Evolutionary conservation across 345 rosid species (phyloP).

Genomic region (Lagerstroemia speciosa): DNA sequence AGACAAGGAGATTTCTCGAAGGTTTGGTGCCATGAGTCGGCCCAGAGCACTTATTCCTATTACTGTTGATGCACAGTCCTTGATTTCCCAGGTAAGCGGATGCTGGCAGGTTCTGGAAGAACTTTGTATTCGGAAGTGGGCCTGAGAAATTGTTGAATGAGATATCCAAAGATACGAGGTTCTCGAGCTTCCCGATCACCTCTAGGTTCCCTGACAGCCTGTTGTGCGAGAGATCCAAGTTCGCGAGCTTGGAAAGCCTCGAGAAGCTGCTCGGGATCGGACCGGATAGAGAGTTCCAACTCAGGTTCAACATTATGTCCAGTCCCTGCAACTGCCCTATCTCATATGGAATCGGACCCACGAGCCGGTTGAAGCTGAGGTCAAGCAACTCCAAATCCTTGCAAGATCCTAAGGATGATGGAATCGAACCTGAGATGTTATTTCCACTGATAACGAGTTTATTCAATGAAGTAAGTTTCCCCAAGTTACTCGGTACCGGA

Average conservation of each 20-base stretch:
- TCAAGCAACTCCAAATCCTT: constrained; percentile 54
- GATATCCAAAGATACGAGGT: constrained; percentile 53
- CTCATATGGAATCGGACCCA: constrained; percentile 46
- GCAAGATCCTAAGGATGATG: constrained; percentile 46
- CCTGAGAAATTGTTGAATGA: constrained; percentile 60
- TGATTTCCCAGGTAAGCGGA: constrained; percentile 41
- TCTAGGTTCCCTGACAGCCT: constrained; percentile 34
- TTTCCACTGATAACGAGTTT: constrained; percentile 46
- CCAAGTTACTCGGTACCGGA: constrained; percentile 36
- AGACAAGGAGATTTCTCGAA: constrained; percentile 26
- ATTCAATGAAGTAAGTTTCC: constrained; percentile 48
- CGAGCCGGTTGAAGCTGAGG: constrained; percentile 42
- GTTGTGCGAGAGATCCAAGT: constrained; percentile 56
- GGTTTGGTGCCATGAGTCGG: constrained; percentile 10
- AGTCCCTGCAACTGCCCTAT: constrained; percentile 46
- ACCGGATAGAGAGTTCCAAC: constrained; percentile 49
- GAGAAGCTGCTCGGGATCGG: constrained; percentile 48
- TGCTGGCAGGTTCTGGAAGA: constrained; percentile 42
- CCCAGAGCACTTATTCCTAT: constrained; percentile 18
- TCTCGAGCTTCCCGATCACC: constrained; percentile 37
- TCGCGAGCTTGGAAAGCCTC: constrained; percentile 50
- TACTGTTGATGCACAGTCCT: constrained; percentile 39
- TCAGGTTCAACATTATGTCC: constrained; percentile 57
- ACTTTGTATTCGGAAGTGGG: constrained; percentile 44
- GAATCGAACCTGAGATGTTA: constrained; percentile 42